phyloP scores from a whole-genome alignment of 2,329 filamentous ascomycete species.

The Microdochium trichocladiopsis region DNA sequence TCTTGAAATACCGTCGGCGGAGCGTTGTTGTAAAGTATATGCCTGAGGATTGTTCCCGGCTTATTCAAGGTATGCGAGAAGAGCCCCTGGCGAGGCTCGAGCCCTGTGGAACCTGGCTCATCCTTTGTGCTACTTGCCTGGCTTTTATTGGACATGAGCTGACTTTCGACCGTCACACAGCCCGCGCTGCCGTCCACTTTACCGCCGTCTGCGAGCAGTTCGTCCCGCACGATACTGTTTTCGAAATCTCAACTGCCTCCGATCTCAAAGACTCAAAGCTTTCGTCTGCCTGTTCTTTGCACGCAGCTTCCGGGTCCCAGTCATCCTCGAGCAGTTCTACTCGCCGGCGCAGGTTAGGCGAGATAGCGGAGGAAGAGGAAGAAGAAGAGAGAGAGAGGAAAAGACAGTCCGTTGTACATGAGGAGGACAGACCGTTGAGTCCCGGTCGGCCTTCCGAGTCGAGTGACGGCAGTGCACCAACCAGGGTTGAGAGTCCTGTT shows the following conservation, averaged over 20 bases:
- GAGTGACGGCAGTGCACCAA: slow-evolving; percentile 9
- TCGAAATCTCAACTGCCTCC: slow-evolving; percentile 66
- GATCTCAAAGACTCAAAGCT: slow-evolving; percentile 85
- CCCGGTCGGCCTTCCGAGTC: slow-evolving; percentile 20
- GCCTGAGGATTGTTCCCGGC: slow-evolving; percentile 80
- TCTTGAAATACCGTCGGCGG: slow-evolving; percentile 80
- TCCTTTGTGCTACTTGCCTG: slow-evolving; percentile 8
- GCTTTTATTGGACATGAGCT: too few relatives aligned
- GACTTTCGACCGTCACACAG: too few relatives aligned
- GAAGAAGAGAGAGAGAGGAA: slow-evolving; percentile 59
- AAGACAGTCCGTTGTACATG: slow-evolving; percentile 46
- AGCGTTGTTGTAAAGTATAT: slow-evolving; percentile 91
- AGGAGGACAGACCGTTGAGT: slow-evolving; percentile 26
- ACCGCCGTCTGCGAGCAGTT: slow-evolving; percentile 64
- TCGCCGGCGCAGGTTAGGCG: slow-evolving; percentile 70
- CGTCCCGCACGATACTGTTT: slow-evolving; percentile 77
- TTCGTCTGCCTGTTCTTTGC: slow-evolving; percentile 80
- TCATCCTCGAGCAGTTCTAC: slow-evolving; percentile 80
- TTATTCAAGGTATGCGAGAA: slow-evolving; percentile 68
- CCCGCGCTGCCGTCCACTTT: slow-evolving; percentile 72
- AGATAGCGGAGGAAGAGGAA: slow-evolving; percentile 90
- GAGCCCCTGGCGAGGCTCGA: neutral
- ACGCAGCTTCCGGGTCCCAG: slow-evolving; percentile 79
- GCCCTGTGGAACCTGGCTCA: slow-evolving; percentile 13
- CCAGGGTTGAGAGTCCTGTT: slow-evolving; percentile 27